phyloP scores from a whole-genome alignment of 2,329 filamentous ascomycete species.

The Trichoderma atroviride region DNA sequence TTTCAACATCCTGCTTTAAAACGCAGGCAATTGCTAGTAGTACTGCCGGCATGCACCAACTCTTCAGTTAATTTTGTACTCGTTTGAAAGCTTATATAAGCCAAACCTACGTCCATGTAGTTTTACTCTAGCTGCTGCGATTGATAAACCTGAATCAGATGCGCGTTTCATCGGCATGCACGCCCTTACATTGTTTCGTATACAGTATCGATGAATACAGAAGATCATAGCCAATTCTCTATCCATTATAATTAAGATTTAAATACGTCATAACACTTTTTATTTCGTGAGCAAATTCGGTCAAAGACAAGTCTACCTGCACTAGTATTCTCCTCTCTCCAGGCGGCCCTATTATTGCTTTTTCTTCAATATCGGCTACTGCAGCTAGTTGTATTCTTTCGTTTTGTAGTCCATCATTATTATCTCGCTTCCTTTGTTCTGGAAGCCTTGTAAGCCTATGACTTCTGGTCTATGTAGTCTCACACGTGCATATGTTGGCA shows the following conservation, averaged over 20 bases:
- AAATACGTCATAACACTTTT: too few relatives aligned
- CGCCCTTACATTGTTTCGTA: not conserved
- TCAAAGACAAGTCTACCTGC: not conserved
- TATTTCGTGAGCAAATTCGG: not conserved
- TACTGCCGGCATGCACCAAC: not conserved
- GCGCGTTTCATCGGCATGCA: not conserved
- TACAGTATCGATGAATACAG: not conserved
- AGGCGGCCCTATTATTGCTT: not conserved
- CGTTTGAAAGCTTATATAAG: not conserved
- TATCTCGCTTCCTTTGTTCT: not conserved
- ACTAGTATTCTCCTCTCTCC: not conserved
- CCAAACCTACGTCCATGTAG: not conserved
- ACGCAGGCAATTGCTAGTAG: not conserved
- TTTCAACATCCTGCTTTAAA: not conserved
- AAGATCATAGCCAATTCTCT: not conserved
- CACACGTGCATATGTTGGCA: not conserved
- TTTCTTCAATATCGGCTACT: not conserved
- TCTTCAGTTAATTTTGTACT: not conserved
- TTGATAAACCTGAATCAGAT: not conserved
- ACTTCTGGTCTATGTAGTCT: not conserved
- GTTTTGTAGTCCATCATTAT: too few relatives aligned
- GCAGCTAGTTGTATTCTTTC: too few relatives aligned
- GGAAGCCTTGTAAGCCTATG: not conserved
- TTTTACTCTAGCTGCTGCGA: not conserved
- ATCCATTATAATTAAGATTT: not conserved